A percentile compares a stretch with the other conserved stretches of the same genome.
Conservation (phyloP, 2,329 filamentous ascomycete genomes). For the Helminthosporium solani region DNA sequence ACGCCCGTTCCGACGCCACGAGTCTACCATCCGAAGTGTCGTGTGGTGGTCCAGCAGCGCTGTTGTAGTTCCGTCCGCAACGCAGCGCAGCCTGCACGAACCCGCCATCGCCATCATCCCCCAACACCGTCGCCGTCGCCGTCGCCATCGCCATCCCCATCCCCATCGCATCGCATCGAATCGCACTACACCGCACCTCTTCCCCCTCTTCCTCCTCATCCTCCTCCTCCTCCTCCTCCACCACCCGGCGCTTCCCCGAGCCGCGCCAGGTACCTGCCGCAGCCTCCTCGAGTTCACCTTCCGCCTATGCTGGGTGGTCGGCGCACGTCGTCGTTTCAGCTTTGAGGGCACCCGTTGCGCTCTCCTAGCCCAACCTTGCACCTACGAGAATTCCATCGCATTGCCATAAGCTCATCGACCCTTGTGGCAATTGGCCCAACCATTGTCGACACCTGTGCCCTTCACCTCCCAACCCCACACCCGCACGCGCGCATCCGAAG, state of each 20-base stretch:
- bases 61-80: no score
- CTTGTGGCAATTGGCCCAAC: constrained; percentile 18
- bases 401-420: constrained; percentile 8
- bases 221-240: neutral
- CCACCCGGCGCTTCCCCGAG: neutral
- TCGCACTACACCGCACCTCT: neutral
- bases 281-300: no score
- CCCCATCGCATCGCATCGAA: neutral
- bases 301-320: no score
- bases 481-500: constrained; percentile 2
- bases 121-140: no score
- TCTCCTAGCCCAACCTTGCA: constrained; percentile 14
- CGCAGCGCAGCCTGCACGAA: no score
- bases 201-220: neutral
- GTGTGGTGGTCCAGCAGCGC: no score
- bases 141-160: no score
- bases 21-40: no score
- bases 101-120: neutral
- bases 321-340: constrained; percentile 39
- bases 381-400: constrained; percentile 19
- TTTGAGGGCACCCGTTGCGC: constrained; percentile 21
- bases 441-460: constrained; percentile 5
- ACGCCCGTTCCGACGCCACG: no score
- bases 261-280: neutral
- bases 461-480: neutral